These are phyloP conservation scores for Zasmidium angulare DNA, from an alignment of 2,329 filamentous ascomycete species.

Conservation along the genomic window DNA sequence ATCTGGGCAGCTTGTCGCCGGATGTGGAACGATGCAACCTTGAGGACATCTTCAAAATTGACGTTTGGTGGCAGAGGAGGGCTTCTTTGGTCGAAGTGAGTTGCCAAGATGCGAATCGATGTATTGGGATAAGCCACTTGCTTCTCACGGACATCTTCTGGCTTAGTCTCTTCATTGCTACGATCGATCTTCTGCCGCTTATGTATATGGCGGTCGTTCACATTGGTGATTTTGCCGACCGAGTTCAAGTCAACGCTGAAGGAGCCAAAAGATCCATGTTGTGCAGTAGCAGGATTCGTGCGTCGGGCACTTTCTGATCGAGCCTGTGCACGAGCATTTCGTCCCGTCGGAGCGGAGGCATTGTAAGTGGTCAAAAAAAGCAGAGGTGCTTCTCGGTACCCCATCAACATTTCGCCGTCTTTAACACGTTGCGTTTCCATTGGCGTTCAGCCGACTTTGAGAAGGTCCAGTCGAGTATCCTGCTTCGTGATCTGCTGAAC, in stretches of 20 bases:
- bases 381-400: neutral
- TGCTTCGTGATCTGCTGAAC: neutral
- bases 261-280: neutral
- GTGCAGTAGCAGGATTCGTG: neutral
- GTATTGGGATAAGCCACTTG: neutral
- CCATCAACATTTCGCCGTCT: neutral
- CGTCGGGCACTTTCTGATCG: neutral
- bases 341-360: neutral
- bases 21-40: constrained; percentile 17
- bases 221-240: neutral
- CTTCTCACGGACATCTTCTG: neutral
- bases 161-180: neutral
- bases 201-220: neutral
- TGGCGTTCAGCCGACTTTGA: neutral
- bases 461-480: neutral
- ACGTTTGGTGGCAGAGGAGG: constrained; percentile 8
- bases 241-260: neutral
- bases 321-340: neutral
- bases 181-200: neutral
- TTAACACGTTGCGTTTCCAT: neutral
- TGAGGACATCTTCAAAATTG: constrained; percentile 13
- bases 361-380: neutral
- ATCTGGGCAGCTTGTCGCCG: constrained; percentile 16
- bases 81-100: constrained; percentile 7
- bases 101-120: neutral